Percentiles rank a stretch among this genome's conserved stretches.
Conservation (phyloP, 2,329 filamentous ascomycete species). For the Diaporthe aspalathi region DNA sequence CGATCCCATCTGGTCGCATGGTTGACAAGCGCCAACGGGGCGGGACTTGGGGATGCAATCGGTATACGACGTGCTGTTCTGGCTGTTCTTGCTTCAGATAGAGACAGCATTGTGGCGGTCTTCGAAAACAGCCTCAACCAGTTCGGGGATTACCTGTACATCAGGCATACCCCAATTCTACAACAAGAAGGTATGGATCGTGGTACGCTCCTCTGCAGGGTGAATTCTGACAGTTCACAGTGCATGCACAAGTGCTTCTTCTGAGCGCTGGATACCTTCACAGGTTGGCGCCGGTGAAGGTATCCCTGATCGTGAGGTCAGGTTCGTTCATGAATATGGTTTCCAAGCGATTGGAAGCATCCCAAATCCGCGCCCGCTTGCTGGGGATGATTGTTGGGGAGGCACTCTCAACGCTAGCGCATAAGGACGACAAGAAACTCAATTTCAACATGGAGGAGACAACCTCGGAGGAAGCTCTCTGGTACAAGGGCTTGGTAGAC, state of each 20-base stretch:
- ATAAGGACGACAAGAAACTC: constrained; percentile 78
- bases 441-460: constrained; percentile 88
- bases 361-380: constrained; percentile 80
- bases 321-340: constrained; percentile 80
- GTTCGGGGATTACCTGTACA: constrained; percentile 89
- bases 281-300: constrained; percentile 71
- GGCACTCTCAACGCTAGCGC: constrained; percentile 70
- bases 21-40: constrained; percentile 73
- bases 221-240: constrained; percentile 55
- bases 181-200: constrained; percentile 83
- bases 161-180: constrained; percentile 84
- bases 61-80: constrained; percentile 75
- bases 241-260: constrained; percentile 82
- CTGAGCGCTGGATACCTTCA: constrained; percentile 82
- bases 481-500: constrained; percentile 76
- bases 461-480: constrained; percentile 76
- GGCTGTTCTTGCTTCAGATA: constrained; percentile 65
- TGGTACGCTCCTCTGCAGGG: not conserved
- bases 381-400: constrained; percentile 91
- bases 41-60: constrained; percentile 72
- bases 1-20: constrained; percentile 70
- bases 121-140: constrained; percentile 76
- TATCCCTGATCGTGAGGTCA: constrained; percentile 77
- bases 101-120: constrained; percentile 63
- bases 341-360: constrained; percentile 85